Base-by-base conservation (phyloP, 352 stramenopile species). In the Globisporangium splendens region DNA sequence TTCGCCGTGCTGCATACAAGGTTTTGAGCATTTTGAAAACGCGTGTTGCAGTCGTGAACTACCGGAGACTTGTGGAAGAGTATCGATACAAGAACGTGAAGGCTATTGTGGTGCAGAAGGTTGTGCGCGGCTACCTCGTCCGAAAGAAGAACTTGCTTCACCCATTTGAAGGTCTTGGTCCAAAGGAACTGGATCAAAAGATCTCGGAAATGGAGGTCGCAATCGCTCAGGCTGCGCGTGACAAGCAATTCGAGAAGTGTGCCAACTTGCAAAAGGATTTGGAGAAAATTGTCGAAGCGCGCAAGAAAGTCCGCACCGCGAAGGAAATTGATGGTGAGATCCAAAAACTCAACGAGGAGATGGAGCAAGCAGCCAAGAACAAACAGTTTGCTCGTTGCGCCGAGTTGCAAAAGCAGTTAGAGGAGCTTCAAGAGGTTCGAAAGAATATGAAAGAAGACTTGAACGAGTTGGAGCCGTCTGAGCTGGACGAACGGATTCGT, bases 291-390 rank as follows among this genome's bases (percentile, higher is more conserved):
- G 75, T 95, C 0, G 83, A 93, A 17, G 86, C 83, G 8, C 81
- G 84, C 17, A 91, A 91, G 62, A 86, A 86, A 50, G 83, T 95
- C 8, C 84, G 86, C n/a, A 96, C 86, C 0, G 78, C 83, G 0
- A 95, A 96, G 57, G 86, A 96, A 54, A 77, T 96, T 39, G 87
- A 96, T 47, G 64, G 64, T 5, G 86, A 89, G 52, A 96, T 95
- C 39, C 73, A 75, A 21, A 81, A 79, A 44, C 24, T 95, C 15
- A 88, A 91, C 46, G 61, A 68, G 2, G 84, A 91, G 20, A 93
- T 96, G 84, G 87, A 95, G 18, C 53, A 66, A 4, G 81, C 85
- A 8, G 85, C 83, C 5, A 62, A 70, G 50, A 78, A 71, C 47
- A 96, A 96, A 50, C 79, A 95, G 61, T 96, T 93, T 70, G 83